Evolutionary conservation across 192 early-diverging fungal genomes (phyloP), one percentile per base, ranked within the genome.

Genomic region (Coemansia sp.): DNA sequence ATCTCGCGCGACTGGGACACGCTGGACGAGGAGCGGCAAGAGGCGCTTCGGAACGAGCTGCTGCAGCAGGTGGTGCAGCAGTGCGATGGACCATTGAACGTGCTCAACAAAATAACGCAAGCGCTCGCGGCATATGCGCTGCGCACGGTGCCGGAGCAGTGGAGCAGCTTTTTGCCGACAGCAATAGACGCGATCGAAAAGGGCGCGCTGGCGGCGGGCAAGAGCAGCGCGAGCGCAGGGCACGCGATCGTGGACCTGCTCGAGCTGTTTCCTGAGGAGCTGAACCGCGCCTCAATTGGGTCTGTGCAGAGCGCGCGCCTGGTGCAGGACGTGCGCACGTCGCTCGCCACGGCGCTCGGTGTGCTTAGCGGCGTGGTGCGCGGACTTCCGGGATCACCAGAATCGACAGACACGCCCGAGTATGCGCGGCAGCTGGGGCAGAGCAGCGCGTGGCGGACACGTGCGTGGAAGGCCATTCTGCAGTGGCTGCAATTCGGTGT

Each of bases 401-500:
- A 32, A 27, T 22, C 11, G 0, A n/a, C 24, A 43, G 23, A 39
- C 20, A 40, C 19, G 24, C 44, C 60, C 4, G 45, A 25, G 17
- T 60, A 49, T 53, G 58, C 38, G 2, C 33, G 17, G 20, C 25
- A 22, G 39, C 45, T 57, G 17, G 69, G 57, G 1, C 58, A 45
- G 39, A 28, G 46, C 15, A 34, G 43, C 1, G 39, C 10, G 22
- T 65, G 62, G 63, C 53, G 70, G 25, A 54, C 50, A 29, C 70
- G 70, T 14, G 70, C 58, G 14, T 73, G 70, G 70, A 53, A 53
- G 34, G 70, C 49, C 11, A 54, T 73, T 9, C 24, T 56, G 42
- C 62, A 73, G 33, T 73, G 70, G 70, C 44, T 73, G 46, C 70
- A 73, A 42, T 73, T 66, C 53, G 70, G 70, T 0, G 33, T 73